phyloP scores from a whole-genome alignment of 139 green algal genomes.

The Chlorella sp. region DNA sequence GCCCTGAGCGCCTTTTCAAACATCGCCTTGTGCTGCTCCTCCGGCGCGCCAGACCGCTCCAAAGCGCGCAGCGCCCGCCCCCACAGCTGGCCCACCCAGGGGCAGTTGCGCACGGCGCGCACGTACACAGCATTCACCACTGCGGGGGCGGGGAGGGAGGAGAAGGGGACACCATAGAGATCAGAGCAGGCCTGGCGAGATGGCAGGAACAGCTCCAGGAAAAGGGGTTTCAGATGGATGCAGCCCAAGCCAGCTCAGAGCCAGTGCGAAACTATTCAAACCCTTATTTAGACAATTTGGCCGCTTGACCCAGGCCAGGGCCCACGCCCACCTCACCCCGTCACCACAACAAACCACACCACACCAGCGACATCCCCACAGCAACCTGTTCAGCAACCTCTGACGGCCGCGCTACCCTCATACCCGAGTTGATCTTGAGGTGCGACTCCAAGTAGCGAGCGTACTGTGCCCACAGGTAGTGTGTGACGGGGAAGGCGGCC shows the following conservation, averaged over 20 bases:
- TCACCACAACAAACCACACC: too few species aligned
- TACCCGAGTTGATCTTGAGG: slow-evolving; percentile 43
- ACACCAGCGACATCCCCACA: too few species aligned
- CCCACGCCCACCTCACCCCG: too few species aligned
- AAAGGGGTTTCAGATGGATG: too few species aligned
- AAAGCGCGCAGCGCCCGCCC: slow-evolving; percentile 55
- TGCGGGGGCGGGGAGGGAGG: background rate
- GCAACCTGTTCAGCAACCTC: too few species aligned
- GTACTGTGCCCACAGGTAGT: slow-evolving; percentile 85
- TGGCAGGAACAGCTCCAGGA: too few species aligned
- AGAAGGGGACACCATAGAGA: background rate
- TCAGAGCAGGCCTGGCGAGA: too few species aligned
- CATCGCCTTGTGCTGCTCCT: slow-evolving; percentile 17
- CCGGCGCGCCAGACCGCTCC: slow-evolving; percentile 38
- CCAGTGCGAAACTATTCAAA: too few species aligned
- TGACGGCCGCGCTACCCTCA: background rate
- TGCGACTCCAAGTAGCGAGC: slow-evolving; percentile 70
- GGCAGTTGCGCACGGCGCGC: slow-evolving; percentile 84
- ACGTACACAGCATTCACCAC: slow-evolving; percentile 53
- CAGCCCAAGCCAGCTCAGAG: too few species aligned
- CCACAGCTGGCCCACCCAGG: slow-evolving; percentile 85
- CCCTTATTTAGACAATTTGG: too few species aligned
- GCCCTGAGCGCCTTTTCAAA: slow-evolving; percentile 41
- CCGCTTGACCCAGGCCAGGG: too few species aligned
- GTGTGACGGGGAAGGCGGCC: slow-evolving; percentile 82